phyloP scores from a whole-genome alignment of 371 early-diverging fungal species.

The Mucor plumbeus region DNA sequence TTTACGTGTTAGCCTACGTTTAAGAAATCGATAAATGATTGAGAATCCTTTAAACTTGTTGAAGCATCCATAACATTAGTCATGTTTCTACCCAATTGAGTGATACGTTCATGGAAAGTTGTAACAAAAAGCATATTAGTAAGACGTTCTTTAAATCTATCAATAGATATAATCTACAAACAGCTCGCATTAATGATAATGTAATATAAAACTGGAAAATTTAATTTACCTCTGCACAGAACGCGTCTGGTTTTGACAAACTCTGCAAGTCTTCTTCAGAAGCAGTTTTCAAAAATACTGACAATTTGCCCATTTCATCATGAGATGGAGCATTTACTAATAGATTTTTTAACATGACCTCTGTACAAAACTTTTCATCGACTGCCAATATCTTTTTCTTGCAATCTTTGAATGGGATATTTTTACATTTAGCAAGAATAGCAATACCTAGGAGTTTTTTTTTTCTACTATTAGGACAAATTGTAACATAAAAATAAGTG shows the following conservation, averaged over 20 bases:
- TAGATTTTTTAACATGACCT: conserved; percentile 71
- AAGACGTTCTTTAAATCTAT: conserved; percentile 80
- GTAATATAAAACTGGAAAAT: neutral
- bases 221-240: conserved; percentile 78
- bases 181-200: conserved; percentile 16
- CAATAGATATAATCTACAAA: conserved; percentile 75
- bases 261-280: conserved; percentile 66
- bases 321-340: conserved; percentile 70
- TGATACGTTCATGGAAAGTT: conserved; percentile 75
- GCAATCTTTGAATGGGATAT: conserved; percentile 65
- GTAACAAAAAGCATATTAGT: conserved; percentile 75
- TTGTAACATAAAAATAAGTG: neutral
- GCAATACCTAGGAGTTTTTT: conserved; percentile 58
- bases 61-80: conserved; percentile 62
- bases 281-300: conserved; percentile 67
- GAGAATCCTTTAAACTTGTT: conserved; percentile 55
- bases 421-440: conserved; percentile 73
- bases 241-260: conserved; percentile 81
- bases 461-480: neutral
- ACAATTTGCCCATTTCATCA: conserved; percentile 79
- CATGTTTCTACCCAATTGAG: conserved; percentile 68
- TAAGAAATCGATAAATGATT: conserved; percentile 56
- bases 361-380: conserved; percentile 72
- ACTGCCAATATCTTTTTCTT: conserved; percentile 66
- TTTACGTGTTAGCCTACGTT: conserved; percentile 42